Base-by-base conservation (phyloP, 805 yeast species). In the Wickerhamiella kurtzmanii region DNA sequence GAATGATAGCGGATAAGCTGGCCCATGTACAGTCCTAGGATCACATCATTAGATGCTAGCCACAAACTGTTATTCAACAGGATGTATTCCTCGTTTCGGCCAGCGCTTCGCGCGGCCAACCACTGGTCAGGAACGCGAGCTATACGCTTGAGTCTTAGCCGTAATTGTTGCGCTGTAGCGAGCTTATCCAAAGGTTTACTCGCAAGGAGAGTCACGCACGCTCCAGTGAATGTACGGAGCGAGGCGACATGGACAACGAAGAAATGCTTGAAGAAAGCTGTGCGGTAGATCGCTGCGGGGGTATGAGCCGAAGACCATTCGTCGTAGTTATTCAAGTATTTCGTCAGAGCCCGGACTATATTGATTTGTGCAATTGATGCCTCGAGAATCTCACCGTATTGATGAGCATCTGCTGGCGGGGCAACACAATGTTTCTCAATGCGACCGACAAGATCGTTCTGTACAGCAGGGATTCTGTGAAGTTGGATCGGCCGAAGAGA, bases 1-100 rank as follows among this genome's bases (percentile, higher is more conserved):
- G 63, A 55, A 45, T 65, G 66, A 4, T 68, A 74, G 20, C 64
- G 55, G 2, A 80, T 48, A 1, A 74, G 53, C 9, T 76, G 67
- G 0, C 80, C 72, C 0, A 83, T 51, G 0, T 80, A 68, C 6
- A 75, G 57, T 0, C 98, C 98, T 35, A 88, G 60, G 1, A 88
- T 69, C 4, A 83, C 60, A 61, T 92, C 98, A 61, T 92, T 89
- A 3, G 79, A 62, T 0, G 86, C 79, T 16, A 92, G 67, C 97
- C 97, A 92, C 1, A 88, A 51, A 1, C 88, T 80, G 57, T 94
- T 94, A 67, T 85, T 86, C 50, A 89, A 76, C 75, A 57, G 80
- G 69, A 58, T 74, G 66, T 58, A 73, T 61, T 59, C 74, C 51
- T 60, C 66, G 65, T 68, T 80, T 44, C 62, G 56, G n/a, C 55